These are phyloP conservation scores for Magnaporthales sp. DNA, from an alignment of 2,329 filamentous ascomycete species.

Conservation along the genomic window DNA sequence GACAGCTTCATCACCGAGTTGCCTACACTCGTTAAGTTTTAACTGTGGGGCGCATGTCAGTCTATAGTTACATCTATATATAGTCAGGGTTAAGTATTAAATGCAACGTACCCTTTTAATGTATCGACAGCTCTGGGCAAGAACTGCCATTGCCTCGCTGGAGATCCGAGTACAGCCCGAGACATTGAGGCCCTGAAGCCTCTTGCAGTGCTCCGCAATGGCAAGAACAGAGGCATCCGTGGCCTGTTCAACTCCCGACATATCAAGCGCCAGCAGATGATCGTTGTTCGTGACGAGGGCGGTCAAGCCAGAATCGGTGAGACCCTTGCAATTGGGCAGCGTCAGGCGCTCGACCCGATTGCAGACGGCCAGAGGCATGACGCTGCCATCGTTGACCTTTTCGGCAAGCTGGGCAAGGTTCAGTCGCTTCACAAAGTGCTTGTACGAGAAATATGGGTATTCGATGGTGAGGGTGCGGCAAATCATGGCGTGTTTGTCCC, in stretches of 20 bases:
- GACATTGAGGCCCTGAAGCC: slow-evolving; percentile 88
- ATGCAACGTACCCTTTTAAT: slow-evolving; percentile 65
- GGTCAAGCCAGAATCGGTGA: slow-evolving; percentile 78
- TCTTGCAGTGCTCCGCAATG: slow-evolving; percentile 72
- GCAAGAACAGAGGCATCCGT: slow-evolving; percentile 72
- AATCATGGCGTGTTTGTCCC: slow-evolving; percentile 72
- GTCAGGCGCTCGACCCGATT: slow-evolving; percentile 89
- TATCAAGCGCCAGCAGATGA: slow-evolving; percentile 79
- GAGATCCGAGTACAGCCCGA: slow-evolving; percentile 78
- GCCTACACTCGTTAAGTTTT: slow-evolving; percentile 88
- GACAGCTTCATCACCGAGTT: slow-evolving; percentile 75
- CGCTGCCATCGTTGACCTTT: slow-evolving; percentile 78
- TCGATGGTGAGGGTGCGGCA: slow-evolving; percentile 65
- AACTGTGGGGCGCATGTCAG: slow-evolving; percentile 42
- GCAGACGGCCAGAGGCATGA: slow-evolving; percentile 73
- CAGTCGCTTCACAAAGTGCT: slow-evolving; percentile 81
- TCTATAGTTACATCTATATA: not conserved
- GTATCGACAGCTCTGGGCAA: slow-evolving; percentile 76
- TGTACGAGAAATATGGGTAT: slow-evolving; percentile 80
- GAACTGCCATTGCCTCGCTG: slow-evolving; percentile 71
- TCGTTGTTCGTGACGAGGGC: slow-evolving; percentile 71
- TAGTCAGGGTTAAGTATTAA: not conserved
- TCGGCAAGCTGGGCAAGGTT: slow-evolving; percentile 76
- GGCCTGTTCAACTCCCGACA: slow-evolving; percentile 76
- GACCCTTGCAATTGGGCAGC: slow-evolving; percentile 75